Evolutionary conservation across 23 red algal genomes (phyloP), one percentile per base, ranked within the genome.

Genomic region (Cyanidiococcus yangmingshanensis): DNA sequence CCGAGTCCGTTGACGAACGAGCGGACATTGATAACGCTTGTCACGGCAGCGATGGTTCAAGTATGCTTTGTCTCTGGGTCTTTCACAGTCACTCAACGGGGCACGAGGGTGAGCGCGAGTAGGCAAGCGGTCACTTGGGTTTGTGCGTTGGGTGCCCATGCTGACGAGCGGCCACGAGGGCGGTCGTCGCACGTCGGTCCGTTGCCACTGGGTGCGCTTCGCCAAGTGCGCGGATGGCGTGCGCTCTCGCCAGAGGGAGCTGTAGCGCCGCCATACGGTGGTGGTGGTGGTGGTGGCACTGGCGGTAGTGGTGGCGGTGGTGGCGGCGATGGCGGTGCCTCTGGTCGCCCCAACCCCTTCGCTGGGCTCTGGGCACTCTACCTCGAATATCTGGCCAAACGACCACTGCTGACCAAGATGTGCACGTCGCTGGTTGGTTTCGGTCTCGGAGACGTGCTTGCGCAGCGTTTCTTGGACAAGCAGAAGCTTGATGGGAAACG

Each of bases 381-480:
- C 63, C 83, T 90, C 54, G 41, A 75, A 29, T 41, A 67, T n/a
- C 82, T 96, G 58, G 86, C 74, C 31, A 71, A 41, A 36, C 75
- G 84, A 27, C 92, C 92, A 7, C 71, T 96, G 24, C 57, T 90
- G n/a, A 96, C 87, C 12, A 96, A 96, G 77, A 82, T 86, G 58
- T 75, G 82, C 40, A 96, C 92, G 40, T 96, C 92, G 37, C 57
- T 90, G 1, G 77, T 96, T 29, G 92, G 92, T 2, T 96, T 96
- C 74, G 50, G 76, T 30, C 27, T 96, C 12, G 92, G 92, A 39
- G 92, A 96, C 40, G 68, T 90, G 18, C 37, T 96, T n/a, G 92
- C 92, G 39, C 92, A 96, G 59, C 85, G 82, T 40, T 96, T 90
- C 71, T 57, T 96, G 17, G 80, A 79, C 29, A 74, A 77, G 24